A percentile compares a stretch with the other conserved stretches of the same genome.
phyloP scores from a whole-genome alignment of 1,139 yeast species.

The Sugiyamaella pinicola region DNA sequence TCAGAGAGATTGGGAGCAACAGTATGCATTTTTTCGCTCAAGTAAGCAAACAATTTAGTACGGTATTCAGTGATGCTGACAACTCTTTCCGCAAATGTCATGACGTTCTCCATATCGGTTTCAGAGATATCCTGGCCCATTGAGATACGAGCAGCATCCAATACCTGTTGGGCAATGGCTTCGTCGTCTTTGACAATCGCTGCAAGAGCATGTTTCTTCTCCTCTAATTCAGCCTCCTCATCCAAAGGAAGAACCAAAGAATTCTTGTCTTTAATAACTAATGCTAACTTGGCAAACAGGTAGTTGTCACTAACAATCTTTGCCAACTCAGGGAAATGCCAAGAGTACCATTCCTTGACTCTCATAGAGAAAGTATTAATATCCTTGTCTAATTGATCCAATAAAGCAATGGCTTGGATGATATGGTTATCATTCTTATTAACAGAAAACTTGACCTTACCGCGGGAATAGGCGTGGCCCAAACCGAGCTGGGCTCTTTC shows the following conservation, averaged over 20 bases:
- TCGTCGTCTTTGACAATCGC: constrained; percentile 91
- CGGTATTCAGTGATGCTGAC: constrained; percentile 93
- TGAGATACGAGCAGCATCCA: constrained; percentile 90
- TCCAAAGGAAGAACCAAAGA: constrained; percentile 53
- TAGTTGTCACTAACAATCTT: constrained; percentile 92
- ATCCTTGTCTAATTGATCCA: constrained; percentile 96
- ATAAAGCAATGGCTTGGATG: constrained; percentile 95
- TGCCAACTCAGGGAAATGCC: constrained; percentile 99
- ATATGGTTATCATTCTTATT: constrained; percentile 98
- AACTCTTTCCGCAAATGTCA: constrained; percentile 91
- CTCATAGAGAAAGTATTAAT: constrained; percentile 98
- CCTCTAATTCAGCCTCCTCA: constrained; percentile 75
- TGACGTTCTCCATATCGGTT: constrained; percentile 86
- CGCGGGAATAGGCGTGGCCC: constrained; percentile 98
- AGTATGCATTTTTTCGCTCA: constrained; percentile 93
- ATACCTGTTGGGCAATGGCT: constrained; percentile 87
- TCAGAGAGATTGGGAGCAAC: constrained; percentile 98
- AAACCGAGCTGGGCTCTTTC: constrained; percentile 98
- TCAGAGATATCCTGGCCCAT: constrained; percentile 99
- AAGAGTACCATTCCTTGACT: constrained; percentile 99
- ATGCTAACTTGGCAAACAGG: constrained; percentile 78
- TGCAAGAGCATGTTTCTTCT: constrained; percentile 85
- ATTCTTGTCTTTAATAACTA: constrained; percentile 84
- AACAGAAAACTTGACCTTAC: constrained; percentile 97
- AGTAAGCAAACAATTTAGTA: constrained; percentile 80